A percentile compares a stretch with the other conserved stretches of the same genome.
phyloP scores from a whole-genome alignment of 805 yeast species.

The Ogataea saltuana region DNA sequence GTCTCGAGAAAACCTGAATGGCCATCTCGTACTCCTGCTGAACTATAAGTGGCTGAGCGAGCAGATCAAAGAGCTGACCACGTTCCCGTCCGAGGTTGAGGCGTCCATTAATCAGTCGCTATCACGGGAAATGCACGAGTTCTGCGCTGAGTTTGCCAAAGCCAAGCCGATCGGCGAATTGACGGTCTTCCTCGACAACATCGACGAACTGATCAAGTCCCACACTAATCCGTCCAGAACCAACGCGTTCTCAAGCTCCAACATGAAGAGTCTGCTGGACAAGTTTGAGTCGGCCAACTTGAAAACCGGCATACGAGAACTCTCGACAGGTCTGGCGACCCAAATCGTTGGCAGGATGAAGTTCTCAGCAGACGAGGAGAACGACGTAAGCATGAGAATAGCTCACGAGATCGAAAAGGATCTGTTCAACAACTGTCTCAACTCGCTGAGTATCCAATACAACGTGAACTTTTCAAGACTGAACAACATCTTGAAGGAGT shows the following conservation, averaged over 20 bases:
- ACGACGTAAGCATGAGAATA: slow-evolving; percentile 28
- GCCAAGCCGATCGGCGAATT: slow-evolving; percentile 65
- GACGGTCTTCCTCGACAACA: slow-evolving; percentile 62
- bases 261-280: slow-evolving; percentile 55
- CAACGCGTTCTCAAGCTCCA: slow-evolving; percentile 62
- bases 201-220: slow-evolving; percentile 50
- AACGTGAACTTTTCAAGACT: slow-evolving; percentile 54
- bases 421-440: slow-evolving; percentile 66
- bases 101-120: slow-evolving; percentile 33
- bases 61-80: slow-evolving; percentile 32
- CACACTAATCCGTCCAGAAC: slow-evolving; percentile 54
- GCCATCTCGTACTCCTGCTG: slow-evolving; percentile 46
- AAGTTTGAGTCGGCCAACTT: slow-evolving; percentile 63
- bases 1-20: slow-evolving; percentile 11
- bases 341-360: slow-evolving; percentile 42
- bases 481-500: slow-evolving; percentile 52
- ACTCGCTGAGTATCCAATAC: slow-evolving; percentile 64
- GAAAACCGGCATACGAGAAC: slow-evolving; percentile 50
- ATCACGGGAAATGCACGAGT: slow-evolving; percentile 40
- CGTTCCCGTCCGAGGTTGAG: slow-evolving; percentile 25
- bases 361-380: slow-evolving; percentile 23
- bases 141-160: slow-evolving; percentile 46
- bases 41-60: slow-evolving; percentile 56
- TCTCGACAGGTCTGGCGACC: slow-evolving; percentile 55
- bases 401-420: slow-evolving; percentile 49